Base-by-base conservation (phyloP, 139 green algal species). In the Chlorella vulgaris region DNA sequence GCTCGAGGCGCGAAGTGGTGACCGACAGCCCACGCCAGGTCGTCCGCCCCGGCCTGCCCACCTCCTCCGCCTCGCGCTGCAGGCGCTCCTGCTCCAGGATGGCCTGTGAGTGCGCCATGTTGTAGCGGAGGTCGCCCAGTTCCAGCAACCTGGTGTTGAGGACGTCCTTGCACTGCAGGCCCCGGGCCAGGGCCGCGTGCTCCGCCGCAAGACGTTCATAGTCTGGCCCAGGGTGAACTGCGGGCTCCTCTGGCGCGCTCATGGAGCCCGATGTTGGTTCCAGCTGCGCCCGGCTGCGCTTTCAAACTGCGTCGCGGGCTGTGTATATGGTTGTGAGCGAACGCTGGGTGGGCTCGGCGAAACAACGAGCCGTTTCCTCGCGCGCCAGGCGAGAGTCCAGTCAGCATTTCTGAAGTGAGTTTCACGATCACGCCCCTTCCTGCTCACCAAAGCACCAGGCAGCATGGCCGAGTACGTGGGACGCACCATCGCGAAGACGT, bases 401-500 rank as follows among this genome's bases (percentile, higher is more conserved):
- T n/a, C n/a, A n/a, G n/a, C n/a, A n/a, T n/a, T n/a, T n/a, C n/a
- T n/a, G n/a, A n/a, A n/a, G n/a, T n/a, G n/a, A n/a, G n/a, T n/a
- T n/a, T n/a, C n/a, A n/a, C n/a, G n/a, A n/a, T n/a, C n/a, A n/a
- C n/a, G n/a, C n/a, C n/a, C n/a, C n/a, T n/a, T n/a, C n/a, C n/a
- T n/a, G n/a, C n/a, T n/a, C n/a, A n/a, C n/a, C n/a, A n/a, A n/a
- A n/a, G n/a, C n/a, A n/a, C n/a, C n/a, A n/a, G n/a, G n/a, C n/a
- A n/a, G n/a, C n/a, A n/a, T n/a, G n/a, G n/a, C n/a, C n/a, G 36
- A 80, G 24, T 80, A 38, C 19, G 73, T 80, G 21, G 73, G 73
- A 3, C 55, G 73, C 22, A 67, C 42, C 42, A 22, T 80, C 21
- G 73, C 73, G 39, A 80, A 80, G 19, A 55, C 22, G 10, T 80